Conservation (phyloP, 306 rosid genomes). For the Biancaea sappan region DNA sequence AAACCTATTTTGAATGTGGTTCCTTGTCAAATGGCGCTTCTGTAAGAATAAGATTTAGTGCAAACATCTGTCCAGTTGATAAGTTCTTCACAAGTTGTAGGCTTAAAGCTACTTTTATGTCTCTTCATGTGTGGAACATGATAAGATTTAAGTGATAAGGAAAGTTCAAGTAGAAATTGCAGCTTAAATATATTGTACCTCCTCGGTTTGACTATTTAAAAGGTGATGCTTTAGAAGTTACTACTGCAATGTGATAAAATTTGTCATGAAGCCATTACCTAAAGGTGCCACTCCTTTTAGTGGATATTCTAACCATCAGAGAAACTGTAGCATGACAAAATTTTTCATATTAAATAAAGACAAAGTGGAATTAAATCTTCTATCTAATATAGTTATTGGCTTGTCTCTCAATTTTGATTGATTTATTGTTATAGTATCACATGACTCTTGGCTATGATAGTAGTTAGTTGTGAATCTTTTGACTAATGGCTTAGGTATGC, state of each 20-base stretch:
- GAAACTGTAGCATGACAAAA: slow-evolving; percentile 5
- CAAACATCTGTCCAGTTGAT: neutral
- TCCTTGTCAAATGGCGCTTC: neutral
- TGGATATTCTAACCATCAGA: neutral
- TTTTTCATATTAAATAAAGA: neutral
- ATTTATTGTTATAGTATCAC: slow-evolving; percentile 6
- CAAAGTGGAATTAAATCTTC: neutral
- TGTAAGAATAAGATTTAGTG: neutral
- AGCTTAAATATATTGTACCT: neutral
- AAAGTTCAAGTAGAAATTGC: neutral
- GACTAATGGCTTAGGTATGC: neutral
- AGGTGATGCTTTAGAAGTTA: neutral
- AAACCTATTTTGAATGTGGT: neutral
- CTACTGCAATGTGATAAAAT: neutral
- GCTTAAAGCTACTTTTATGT: neutral
- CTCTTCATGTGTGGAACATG: neutral
- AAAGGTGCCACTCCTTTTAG: slow-evolving; percentile 18
- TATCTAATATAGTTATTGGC: slow-evolving; percentile 8
- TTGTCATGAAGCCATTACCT: neutral
- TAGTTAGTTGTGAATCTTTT: neutral
- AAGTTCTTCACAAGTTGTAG: neutral
- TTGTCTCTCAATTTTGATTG: slow-evolving; percentile 5
- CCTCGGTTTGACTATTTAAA: neutral
- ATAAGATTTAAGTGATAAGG: neutral
- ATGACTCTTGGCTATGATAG: neutral